Base-by-base conservation (phyloP, 2,329 filamentous ascomycete species). In the Macrophomina tecta region DNA sequence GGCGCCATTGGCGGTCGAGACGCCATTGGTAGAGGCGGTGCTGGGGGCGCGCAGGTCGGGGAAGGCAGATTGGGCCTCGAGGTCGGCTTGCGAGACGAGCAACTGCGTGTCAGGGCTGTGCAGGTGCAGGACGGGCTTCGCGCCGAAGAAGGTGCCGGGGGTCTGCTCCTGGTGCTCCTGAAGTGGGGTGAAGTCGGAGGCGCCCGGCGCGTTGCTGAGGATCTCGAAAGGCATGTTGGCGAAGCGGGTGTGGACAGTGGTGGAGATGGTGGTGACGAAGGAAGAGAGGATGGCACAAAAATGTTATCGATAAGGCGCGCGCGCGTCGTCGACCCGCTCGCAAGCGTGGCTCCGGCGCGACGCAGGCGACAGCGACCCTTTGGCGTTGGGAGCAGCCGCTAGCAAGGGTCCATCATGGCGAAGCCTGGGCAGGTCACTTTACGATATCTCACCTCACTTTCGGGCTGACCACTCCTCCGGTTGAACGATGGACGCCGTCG, bases 101-200 rank as follows among this genome's bases (percentile, higher is more conserved):
- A 89, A 86, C 46, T 86, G 88, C 65, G 87, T 83, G 67, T 82
- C 81, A 12, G 81, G 71, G 46, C 85, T 82, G 72, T 89, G 86
- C 71, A 86, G 86, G 78, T 94, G 87, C 3, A 94, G 84, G 51
- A 94, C 85, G 1, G 91, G 88, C 73, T 90, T 91, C 34, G 86
- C 87, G 71, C 85, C 86, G 72, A 89, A 90, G 79, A 94, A 94
- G 49, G 86, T 90, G 67, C 84, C 82, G 0, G 91, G 91, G 1
- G 91, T 94, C 73, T 89, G 87, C 63, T 88, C 83, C 76, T 92
- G 87, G 75, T 93, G 91, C 68, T 92, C 88, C 67, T 84, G 81
- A 53, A 94, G 84, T 4, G 86, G 81, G 40, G 85, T 88, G 78
- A 88, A 94, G 74, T 89, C 86, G 42, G 82, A 82, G 14, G 83